Base-by-base conservation (phyloP, 2,329 filamentous ascomycete genomes). In the Elsinoe arachidis region DNA sequence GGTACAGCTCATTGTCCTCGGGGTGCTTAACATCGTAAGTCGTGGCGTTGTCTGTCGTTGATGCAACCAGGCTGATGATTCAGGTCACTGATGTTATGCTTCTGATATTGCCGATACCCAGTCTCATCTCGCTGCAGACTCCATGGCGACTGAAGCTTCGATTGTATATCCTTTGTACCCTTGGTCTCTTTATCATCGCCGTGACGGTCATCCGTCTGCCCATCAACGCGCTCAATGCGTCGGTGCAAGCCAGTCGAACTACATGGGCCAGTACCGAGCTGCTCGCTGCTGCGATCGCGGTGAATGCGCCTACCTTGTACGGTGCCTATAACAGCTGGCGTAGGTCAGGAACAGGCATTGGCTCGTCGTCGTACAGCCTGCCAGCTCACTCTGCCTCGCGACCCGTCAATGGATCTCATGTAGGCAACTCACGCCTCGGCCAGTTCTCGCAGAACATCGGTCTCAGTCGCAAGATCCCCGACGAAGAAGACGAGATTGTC, bases 251-350 rank as follows among this genome's bases (percentile, higher is more conserved):
- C 10, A 53, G 39, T 53, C 49, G 49, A 38, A 53, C 49, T 5
- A 53, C 49, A 4, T 53, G 49, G 49, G 49, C 49, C 5, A 53
- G 49, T 34, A 53, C 49, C 2, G 49, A 53, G 49, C 49, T 53
- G 9, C 49, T 53, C 49, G 49, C 49, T n/a, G 49, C 49, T 2
- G 49, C 49, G 3, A 53, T 53, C 6, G 49, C 49, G 12, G 49
- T 53, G 2, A 53, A 53, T 26, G 49, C 49, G 10, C 49, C 49
- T 15, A 53, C 49, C 26, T 35, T 53, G 15, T 53, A 53, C 19
- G 49, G 49, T 3, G 49, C 49, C 11, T 53, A 53, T n/a, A 53
- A 53, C 26, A 53, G 35, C 34, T 53, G 49, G 49, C 49, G 49
- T 3, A 34, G 49, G 7, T 37, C 35, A n/a, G 15, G 19, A 7